Base-by-base conservation (phyloP, 306 rosid genomes). In the Rosa lucieae region DNA sequence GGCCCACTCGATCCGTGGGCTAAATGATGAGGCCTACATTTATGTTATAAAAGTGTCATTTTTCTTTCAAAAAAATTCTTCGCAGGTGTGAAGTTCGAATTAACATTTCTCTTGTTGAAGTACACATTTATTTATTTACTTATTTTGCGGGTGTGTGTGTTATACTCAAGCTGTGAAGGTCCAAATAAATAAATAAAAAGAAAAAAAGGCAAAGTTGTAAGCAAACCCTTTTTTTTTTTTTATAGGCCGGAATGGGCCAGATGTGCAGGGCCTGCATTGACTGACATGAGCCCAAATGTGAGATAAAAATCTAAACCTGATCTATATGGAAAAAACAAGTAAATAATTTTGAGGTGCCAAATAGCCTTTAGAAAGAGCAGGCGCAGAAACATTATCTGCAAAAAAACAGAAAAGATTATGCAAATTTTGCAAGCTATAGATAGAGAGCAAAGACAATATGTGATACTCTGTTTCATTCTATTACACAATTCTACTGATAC, bases 321-420 rank as follows among this genome's bases (percentile, higher is more conserved):
- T 89, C 87, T 83, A 42, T 78, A 55, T 51, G 78, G 52, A 5
- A 44, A 12, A 40, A 37, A n/a, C 44, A 9, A 10, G 20, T 6
- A 5, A n/a, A 53, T 65, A 26, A 55, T 75, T 77, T 75, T 80
- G 85, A 82, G 93, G 93, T 82, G 84, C 73, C 83, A 46, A 79
- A 76, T 76, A 21, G 78, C 32, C 81, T 79, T 61, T 56, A 53
- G 77, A 62, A 75, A 14, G 8, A 67, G 77, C 17, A 72, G 78
- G 74, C 9, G 58, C 77, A 61, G 79, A 81, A n/a, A 23, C 85
- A 74, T 82, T 87, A 89, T 89, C 94, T 74, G 71, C 72, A 29
- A 5, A 70, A 20, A 6, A 47, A 1, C 32, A 32, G 37, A 32
- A 32, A 32, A 32, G 49, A 26, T 29, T 0, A 13, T 12, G 20